Base-by-base conservation (phyloP, 2,329 filamentous ascomycete species). In the Metarhizium rileyi region DNA sequence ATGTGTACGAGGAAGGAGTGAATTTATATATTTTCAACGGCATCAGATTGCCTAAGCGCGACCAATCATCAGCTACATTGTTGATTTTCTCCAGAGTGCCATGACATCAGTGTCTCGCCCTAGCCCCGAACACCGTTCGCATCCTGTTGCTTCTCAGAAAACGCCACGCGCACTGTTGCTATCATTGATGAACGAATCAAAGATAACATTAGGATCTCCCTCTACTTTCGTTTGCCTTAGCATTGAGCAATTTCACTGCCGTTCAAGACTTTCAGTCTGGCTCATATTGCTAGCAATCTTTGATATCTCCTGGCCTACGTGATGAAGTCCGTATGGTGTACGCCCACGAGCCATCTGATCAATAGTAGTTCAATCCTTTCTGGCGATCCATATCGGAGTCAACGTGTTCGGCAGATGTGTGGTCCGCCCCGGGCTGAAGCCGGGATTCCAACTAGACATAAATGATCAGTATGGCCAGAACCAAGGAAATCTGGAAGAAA, bases 331-430 rank as follows among this genome's bases (percentile, higher is more conserved):
- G n/a, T n/a, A n/a, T n/a, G n/a, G n/a, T n/a, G n/a, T n/a, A 33
- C 30, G 10, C 4, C 12, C 9, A 33, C 12, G 12, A 33, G 16
- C 4, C 9, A 33, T 33, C 7, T 10, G 7, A 25, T 42, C 22
- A 36, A n/a, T 20, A 56, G 9, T 61, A 58, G 25, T 55, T 52
- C 22, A 53, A 45, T 9, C 47, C 54, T 10, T 52, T 48, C 46
- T 59, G 54, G 16, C 41, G 48, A 22, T 60, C 57, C 5, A 55
- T 33, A 12, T 51, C 49, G 5, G 52, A 51, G 6, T 59, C 47
- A 5, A 56, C 22, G 25, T 53, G 52, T 12, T 47, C 48, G 0
- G 52, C 47, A 10, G 49, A 43, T 20, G 51, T 12, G 23, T 47
- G 25, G 38, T 38, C 6, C 25, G 42, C 18, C 40, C 30, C 38